phyloP scores from a whole-genome alignment of 441 rosid species.

The Mallotus repandus region DNA sequence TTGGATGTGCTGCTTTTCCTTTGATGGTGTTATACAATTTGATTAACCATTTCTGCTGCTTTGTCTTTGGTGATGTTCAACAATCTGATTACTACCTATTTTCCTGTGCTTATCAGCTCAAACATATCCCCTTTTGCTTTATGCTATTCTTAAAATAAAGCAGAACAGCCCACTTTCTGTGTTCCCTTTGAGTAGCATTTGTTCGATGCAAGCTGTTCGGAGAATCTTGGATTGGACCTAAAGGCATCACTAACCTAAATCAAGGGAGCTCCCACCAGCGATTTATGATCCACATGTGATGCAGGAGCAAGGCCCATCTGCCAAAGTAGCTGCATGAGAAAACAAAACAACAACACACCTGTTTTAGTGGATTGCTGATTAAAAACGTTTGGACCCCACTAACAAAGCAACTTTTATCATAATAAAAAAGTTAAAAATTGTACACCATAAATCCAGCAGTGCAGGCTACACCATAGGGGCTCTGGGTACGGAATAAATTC shows the following conservation, averaged over 20 bases:
- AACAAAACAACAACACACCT: no score
- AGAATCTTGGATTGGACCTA: not conserved
- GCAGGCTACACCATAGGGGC: not conserved
- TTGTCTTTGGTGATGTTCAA: no score
- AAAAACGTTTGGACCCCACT: not conserved
- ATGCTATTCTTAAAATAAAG: no score
- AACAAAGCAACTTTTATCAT: not conserved
- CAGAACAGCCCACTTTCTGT: no score
- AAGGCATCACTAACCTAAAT: not conserved
- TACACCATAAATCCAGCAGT: not conserved
- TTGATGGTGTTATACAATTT: no score
- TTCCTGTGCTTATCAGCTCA: no score
- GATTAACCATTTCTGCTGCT: no score
- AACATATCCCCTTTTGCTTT: no score
- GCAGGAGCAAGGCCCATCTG: not conserved
- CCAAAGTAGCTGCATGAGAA: not conserved
- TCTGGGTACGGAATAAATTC: not conserved
- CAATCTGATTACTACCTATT: no score
- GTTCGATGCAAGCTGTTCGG: not conserved
- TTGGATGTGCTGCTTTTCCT: no score
- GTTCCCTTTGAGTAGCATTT: no score
- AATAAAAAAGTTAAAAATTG: no score
- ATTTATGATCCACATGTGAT: not conserved
- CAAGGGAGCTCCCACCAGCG: constrained; percentile 4
- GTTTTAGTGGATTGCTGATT: not conserved